phyloP scores from a whole-genome alignment of 345 rosid genomes.

The Erucastrum elatum region DNA sequence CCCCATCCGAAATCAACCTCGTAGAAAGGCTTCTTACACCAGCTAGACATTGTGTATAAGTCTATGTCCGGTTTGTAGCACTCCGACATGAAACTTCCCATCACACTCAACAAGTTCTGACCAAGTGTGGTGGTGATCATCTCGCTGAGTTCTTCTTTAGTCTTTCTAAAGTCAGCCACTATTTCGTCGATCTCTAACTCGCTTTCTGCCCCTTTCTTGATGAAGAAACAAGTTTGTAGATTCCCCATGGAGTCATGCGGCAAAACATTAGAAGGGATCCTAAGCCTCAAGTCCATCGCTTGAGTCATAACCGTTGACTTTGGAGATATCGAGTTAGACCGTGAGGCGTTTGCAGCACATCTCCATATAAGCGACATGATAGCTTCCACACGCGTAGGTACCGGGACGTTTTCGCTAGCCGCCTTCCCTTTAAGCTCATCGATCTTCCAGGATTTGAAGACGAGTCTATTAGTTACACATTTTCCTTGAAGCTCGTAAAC shows the following conservation, averaged over 20 bases:
- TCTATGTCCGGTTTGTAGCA: conserved; percentile 15
- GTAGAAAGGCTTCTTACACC: conserved; percentile 47
- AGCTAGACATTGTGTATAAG: conserved; percentile 36
- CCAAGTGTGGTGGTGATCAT: conserved; percentile 14
- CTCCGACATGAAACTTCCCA: not conserved
- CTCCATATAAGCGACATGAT: conserved; percentile 36
- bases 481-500: not conserved
- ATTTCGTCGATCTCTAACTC: conserved; percentile 16
- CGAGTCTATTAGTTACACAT: conserved; percentile 13
- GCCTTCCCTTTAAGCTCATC: conserved; percentile 32
- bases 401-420: not conserved
- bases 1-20: conserved; percentile 61
- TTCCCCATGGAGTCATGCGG: conserved; percentile 33
- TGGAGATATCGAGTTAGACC: not conserved
- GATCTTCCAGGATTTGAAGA: conserved; percentile 30
- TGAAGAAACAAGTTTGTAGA: not conserved
- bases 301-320: conserved; percentile 19
- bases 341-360: conserved; percentile 19
- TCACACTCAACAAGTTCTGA: not conserved
- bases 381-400: conserved; percentile 43
- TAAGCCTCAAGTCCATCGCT: conserved; percentile 42
- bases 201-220: conserved; percentile 1
- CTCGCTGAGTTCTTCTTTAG: conserved; percentile 4
- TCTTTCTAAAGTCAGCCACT: conserved; percentile 33
- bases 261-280: conserved; percentile 23